These are phyloP conservation scores for Pseudocercospora musae DNA, from an alignment of 2,329 filamentous ascomycete species.

Conservation along the genomic window DNA sequence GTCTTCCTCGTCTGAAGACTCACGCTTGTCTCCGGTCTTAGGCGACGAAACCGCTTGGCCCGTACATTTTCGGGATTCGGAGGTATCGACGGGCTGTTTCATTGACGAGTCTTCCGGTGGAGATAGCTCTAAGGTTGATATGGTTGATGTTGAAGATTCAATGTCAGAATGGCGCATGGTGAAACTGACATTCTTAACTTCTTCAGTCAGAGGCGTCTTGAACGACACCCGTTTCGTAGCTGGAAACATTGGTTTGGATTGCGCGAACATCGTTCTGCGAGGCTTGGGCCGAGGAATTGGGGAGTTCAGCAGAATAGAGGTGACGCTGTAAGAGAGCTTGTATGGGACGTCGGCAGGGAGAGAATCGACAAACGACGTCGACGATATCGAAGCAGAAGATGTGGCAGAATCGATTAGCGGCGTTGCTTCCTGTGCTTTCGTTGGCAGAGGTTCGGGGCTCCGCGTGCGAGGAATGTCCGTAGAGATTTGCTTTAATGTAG, in stretches of 20 bases:
- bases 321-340: slow-evolving; percentile 45
- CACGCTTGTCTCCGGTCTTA: slow-evolving; percentile 41
- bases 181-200: slow-evolving; percentile 56
- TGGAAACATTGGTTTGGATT: slow-evolving; percentile 50
- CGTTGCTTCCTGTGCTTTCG: slow-evolving; percentile 10
- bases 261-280: slow-evolving; percentile 28
- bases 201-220: slow-evolving; percentile 54
- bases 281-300: slow-evolving; percentile 35
- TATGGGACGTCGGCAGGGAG: slow-evolving; percentile 40
- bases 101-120: slow-evolving; percentile 13
- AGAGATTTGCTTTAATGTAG: slow-evolving; percentile 36
- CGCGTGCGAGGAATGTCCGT: slow-evolving; percentile 7
- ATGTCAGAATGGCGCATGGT: slow-evolving; percentile 57
- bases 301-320: slow-evolving; percentile 47
- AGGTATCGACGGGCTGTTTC: not conserved
- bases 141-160: slow-evolving; percentile 38
- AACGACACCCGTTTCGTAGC: slow-evolving; percentile 58
- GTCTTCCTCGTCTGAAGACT: slow-evolving; percentile 49
- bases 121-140: slow-evolving; percentile 28
- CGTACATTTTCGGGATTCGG: not conserved
- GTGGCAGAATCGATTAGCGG: slow-evolving; percentile 33
- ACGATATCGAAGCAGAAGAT: slow-evolving; percentile 36
- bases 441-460: not conserved
- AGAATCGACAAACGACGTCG: slow-evolving; percentile 35
- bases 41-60: slow-evolving; percentile 9